Percentiles rank a stretch among this genome's conserved stretches.
Evolutionary conservation across 2,329 filamentous ascomycete genomes (phyloP).

Genomic region (Cyclaneusma minus): DNA sequence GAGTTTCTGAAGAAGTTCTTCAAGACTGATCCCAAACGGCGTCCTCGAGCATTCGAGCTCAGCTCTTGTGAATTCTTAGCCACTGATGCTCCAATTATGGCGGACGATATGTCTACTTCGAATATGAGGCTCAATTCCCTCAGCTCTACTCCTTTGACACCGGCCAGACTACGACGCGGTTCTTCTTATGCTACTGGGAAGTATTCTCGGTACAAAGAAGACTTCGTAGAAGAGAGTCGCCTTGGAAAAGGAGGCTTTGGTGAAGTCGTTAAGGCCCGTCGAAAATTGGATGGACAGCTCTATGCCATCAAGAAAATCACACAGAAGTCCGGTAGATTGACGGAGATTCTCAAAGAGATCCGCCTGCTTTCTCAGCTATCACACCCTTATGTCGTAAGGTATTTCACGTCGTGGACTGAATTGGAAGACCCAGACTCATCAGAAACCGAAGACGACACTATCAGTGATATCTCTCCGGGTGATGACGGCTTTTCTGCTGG

Average conservation of each 20-base stretch:
- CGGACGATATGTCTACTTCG: conserved; percentile 20
- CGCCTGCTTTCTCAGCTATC: conserved; percentile 83
- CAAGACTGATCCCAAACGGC: conserved; percentile 67
- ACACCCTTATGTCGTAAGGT: conserved; percentile 73
- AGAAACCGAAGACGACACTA: conserved; percentile 41
- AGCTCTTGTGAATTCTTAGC: conserved; percentile 50
- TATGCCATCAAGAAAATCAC: conserved; percentile 97
- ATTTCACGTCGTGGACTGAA: conserved; percentile 93
- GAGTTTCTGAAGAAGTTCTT: conserved; percentile 78
- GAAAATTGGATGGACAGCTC: conserved; percentile 82
- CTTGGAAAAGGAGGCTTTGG: conserved; percentile 91
- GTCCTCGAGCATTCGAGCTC: conserved; percentile 66
- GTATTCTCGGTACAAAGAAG: conserved; percentile 67
- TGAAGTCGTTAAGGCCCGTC: conserved; percentile 87
- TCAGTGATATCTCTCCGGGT: conserved; percentile 24
- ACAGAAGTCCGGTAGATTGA: conserved; percentile 65
- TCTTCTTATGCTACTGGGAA: conserved; percentile 37
- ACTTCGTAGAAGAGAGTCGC: conserved; percentile 80
- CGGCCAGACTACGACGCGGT: conserved; percentile 40
- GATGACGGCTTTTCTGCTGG: conserved; percentile 14
- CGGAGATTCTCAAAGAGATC: conserved; percentile 72
- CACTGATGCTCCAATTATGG: conserved; percentile 43
- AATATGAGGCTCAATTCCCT: conserved; percentile 26
- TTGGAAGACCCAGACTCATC: conserved; percentile 39
- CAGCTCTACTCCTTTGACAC: conserved; percentile 25